Percentiles rank a stretch among this genome's conserved stretches.
Evolutionary conservation across 345 rosid genomes (phyloP).

Genomic region (Eucalyptus melliodora): DNA sequence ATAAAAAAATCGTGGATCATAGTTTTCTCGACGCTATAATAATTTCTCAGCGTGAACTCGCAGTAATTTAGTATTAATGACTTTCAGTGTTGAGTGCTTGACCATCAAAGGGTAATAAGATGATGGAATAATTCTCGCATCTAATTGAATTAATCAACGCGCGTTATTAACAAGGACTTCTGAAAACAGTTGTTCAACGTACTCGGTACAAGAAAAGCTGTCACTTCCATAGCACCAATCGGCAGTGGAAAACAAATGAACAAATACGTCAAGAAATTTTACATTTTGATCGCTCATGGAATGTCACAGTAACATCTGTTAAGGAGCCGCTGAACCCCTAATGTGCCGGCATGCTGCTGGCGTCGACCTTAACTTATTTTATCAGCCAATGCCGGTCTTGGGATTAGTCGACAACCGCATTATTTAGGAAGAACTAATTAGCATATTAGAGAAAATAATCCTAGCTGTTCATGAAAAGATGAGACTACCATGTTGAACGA

Average conservation of each 20-base stretch:
- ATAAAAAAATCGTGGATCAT: not conserved
- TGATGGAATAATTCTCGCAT: not conserved
- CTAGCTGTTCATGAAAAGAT: not conserved
- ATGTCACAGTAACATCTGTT: not conserved
- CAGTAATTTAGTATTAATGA: not conserved
- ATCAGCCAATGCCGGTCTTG: not conserved
- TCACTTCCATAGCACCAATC: not conserved
- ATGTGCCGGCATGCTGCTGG: not conserved
- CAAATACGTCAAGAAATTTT: not conserved
- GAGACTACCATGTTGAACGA: not conserved
- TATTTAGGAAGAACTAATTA: not conserved
- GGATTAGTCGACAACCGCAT: rapidly evolving
- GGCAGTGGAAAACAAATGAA: too few relatives aligned
- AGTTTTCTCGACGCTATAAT: not conserved
- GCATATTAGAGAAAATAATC: not conserved
- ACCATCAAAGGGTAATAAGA: not conserved
- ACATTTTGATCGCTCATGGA: not conserved
- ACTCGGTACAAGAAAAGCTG: not conserved
- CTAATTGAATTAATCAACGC: not conserved
- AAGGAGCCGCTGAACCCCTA: not conserved
- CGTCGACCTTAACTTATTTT: not conserved
- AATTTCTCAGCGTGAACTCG: not conserved
- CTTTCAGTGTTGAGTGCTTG: not conserved
- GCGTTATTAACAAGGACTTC: too few relatives aligned
- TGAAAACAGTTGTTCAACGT: too few relatives aligned